phyloP scores from a whole-genome alignment of 192 early-diverging fungal species.

The Coemansia sp. region DNA sequence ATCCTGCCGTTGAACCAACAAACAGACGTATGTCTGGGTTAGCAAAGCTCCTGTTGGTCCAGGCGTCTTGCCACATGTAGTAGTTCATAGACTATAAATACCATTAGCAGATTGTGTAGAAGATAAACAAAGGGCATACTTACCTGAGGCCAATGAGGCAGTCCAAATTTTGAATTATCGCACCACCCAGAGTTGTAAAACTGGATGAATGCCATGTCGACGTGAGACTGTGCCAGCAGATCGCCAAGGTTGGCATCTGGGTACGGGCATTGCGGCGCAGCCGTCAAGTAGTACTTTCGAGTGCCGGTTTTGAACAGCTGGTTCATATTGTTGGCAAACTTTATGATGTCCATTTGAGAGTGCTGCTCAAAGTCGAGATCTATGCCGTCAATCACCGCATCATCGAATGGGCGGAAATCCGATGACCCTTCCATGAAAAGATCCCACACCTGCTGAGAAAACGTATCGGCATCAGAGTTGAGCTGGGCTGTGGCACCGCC shows the following conservation, averaged over 20 bases:
- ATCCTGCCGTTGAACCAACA: slow-evolving; percentile 57
- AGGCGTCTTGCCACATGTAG: slow-evolving; percentile 57
- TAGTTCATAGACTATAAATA: slow-evolving; percentile 47
- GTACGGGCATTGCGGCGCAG: slow-evolving; percentile 73
- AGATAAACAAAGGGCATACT: background rate
- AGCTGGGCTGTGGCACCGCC: slow-evolving; percentile 68
- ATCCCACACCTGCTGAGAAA: slow-evolving; percentile 75
- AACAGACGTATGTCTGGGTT: slow-evolving; percentile 60
- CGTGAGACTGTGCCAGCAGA: slow-evolving; percentile 56
- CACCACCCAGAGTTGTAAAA: slow-evolving; percentile 77
- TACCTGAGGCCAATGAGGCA: slow-evolving; percentile 50
- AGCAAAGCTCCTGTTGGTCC: slow-evolving; percentile 57
- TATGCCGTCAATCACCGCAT: slow-evolving; percentile 71
- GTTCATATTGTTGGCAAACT: slow-evolving; percentile 61
- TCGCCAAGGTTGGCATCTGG: slow-evolving; percentile 65
- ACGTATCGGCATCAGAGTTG: slow-evolving; percentile 55
- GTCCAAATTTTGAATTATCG: slow-evolving; percentile 50
- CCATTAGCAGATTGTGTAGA: background rate
- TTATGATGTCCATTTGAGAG: slow-evolving; percentile 53
- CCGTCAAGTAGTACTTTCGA: slow-evolving; percentile 60
- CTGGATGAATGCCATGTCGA: slow-evolving; percentile 72
- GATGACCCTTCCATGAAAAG: slow-evolving; percentile 69
- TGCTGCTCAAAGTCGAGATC: slow-evolving; percentile 72
- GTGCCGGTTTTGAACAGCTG: slow-evolving; percentile 47
- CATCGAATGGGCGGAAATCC: slow-evolving; percentile 64